phyloP scores from a whole-genome alignment of 2,329 filamentous ascomycete species.

The Trichoderma sp. region DNA sequence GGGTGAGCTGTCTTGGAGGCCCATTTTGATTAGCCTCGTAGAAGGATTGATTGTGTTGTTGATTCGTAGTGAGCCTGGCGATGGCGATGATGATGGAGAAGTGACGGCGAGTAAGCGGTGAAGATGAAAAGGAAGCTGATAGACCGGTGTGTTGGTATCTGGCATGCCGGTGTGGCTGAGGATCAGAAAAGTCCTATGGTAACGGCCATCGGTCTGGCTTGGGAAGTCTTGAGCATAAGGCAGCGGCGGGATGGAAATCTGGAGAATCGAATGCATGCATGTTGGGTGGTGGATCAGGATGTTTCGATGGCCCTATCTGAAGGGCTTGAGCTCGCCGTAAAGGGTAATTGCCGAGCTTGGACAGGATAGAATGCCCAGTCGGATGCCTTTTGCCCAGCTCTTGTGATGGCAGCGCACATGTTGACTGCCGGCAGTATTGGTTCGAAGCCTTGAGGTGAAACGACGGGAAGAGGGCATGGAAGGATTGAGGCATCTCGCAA shows the following conservation, averaged over 20 bases:
- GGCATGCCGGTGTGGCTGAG: neutral
- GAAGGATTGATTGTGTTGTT: neutral
- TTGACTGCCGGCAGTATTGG: neutral
- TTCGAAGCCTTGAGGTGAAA: neutral
- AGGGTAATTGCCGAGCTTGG: neutral
- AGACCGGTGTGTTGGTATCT: too few relatives aligned
- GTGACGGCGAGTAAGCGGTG: slow-evolving; percentile 3
- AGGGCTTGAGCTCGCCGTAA: neutral
- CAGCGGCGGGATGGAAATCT: too few relatives aligned
- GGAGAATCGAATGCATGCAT: too few relatives aligned
- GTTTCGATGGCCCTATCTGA: too few relatives aligned
- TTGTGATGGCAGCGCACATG: too few relatives aligned
- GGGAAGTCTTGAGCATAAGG: too few relatives aligned
- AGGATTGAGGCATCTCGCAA: neutral
- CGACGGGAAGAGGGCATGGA: neutral
- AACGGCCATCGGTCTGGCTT: too few relatives aligned
- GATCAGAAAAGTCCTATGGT: too few relatives aligned
- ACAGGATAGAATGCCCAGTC: neutral
- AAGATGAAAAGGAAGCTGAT: neutral
- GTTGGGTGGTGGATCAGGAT: too few relatives aligned
- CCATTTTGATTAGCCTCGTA: neutral
- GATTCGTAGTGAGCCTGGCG: too few relatives aligned
- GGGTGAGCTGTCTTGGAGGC: neutral
- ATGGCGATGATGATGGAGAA: neutral
- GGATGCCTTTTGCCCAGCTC: neutral